These are phyloP conservation scores for Coemansia sp. DNA, from an alignment of 192 early-diverging fungal species.

Conservation along the genomic window DNA sequence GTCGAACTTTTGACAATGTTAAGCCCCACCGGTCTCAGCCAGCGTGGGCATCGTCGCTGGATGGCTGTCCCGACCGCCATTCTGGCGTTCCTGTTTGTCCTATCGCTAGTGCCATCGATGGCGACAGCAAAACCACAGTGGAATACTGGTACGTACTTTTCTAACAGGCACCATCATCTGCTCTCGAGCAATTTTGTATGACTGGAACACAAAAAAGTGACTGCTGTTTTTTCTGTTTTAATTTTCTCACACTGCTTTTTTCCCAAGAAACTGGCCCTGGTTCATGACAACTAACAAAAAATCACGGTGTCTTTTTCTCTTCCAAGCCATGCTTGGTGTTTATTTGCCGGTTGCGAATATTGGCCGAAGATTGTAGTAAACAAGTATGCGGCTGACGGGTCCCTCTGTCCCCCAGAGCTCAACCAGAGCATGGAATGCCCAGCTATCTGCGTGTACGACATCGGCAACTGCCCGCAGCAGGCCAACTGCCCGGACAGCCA, in stretches of 20 bases:
- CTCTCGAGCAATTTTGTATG: too few species aligned
- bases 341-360: background rate
- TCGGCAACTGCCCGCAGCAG: conserved; percentile 28
- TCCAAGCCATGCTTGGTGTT: background rate
- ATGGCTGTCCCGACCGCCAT: background rate
- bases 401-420: conserved; percentile 15
- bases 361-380: conserved; percentile 29
- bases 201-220: too few species aligned
- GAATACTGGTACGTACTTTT: conserved; percentile 11
- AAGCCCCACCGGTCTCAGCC: background rate
- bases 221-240: background rate
- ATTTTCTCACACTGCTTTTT: background rate
- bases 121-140: conserved; percentile 4
- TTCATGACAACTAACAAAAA: too few species aligned
- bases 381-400: conserved; percentile 24
- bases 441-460: conserved; percentile 30
- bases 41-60: conserved; percentile 1
- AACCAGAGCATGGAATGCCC: conserved; percentile 12
- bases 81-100: background rate
- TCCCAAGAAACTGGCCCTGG: background rate
- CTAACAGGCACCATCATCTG: too few species aligned
- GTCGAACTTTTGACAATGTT: background rate
- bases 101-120: background rate
- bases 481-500: conserved; percentile 25
- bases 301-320: too few species aligned